A percentile compares a stretch with the other conserved stretches of the same genome.
These are phyloP conservation scores for Aspergillus ochraceoroseus DNA, from an alignment of 2,329 filamentous ascomycete species.

Conservation along the genomic window DNA sequence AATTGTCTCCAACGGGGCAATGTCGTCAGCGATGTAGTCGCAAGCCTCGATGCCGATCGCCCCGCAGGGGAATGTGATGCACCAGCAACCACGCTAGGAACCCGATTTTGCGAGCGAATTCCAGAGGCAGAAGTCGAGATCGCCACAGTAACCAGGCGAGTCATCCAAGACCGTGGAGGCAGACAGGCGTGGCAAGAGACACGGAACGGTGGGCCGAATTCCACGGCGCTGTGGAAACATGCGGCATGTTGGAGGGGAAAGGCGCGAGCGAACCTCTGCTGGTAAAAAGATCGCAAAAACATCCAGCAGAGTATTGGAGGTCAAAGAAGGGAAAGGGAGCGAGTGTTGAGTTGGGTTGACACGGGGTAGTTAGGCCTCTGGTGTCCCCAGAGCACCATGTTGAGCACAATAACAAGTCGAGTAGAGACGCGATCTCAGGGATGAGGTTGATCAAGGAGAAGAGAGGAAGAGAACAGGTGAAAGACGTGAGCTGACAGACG, in stretches of 20 bases:
- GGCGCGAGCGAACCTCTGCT: constrained; percentile 23
- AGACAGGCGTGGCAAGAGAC: constrained; percentile 26
- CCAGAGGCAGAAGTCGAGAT: constrained; percentile 14
- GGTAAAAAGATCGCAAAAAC: constrained; percentile 25
- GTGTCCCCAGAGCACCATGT: not conserved
- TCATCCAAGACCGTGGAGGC: constrained; percentile 24
- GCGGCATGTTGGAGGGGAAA: constrained; percentile 30
- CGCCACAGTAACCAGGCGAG: constrained; percentile 28
- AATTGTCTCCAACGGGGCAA: constrained; percentile 7
- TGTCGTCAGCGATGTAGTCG: constrained; percentile 5
- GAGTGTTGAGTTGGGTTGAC: not conserved
- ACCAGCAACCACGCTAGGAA: constrained; percentile 1
- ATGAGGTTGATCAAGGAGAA: not conserved
- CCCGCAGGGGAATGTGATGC: constrained; percentile 17
- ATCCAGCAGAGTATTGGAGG: constrained; percentile 27
- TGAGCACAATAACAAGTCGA: not conserved
- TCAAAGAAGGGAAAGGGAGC: constrained; percentile 3
- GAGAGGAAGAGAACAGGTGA: not conserved
- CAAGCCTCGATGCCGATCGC: constrained; percentile 13
- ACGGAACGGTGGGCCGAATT: constrained; percentile 19
- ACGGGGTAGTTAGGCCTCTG: not conserved
- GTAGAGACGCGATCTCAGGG: not conserved
- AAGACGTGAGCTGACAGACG: not conserved
- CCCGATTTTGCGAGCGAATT: constrained; percentile 3
- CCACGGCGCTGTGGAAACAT: constrained; percentile 24